Percentiles rank a stretch among this genome's conserved stretches.
These are phyloP conservation scores for Pseudopyricularia cyperi DNA, from an alignment of 2,329 filamentous ascomycete species.

Conservation along the genomic window DNA sequence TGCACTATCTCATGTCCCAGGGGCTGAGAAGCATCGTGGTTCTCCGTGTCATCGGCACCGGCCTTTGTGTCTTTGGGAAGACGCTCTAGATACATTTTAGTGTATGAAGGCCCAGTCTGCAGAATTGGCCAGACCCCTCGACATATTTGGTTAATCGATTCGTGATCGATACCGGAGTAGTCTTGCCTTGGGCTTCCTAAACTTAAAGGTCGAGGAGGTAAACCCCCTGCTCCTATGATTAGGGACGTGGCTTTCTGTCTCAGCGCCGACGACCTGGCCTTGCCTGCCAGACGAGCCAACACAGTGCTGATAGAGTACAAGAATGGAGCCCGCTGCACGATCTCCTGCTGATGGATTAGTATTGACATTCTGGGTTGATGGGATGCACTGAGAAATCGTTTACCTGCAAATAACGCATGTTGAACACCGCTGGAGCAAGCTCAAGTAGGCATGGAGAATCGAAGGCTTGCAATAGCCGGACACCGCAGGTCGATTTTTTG, in stretches of 20 bases:
- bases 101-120: not conserved
- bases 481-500: slow-evolving; percentile 1
- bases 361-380: not conserved
- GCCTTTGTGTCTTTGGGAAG: not conserved
- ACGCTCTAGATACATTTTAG: not conserved
- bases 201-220: not conserved
- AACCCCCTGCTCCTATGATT: no score
- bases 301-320: slow-evolving; percentile 4
- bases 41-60: not conserved
- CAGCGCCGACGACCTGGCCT: slow-evolving; percentile 6
- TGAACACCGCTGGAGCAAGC: slow-evolving; percentile 11
- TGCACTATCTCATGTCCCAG: not conserved
- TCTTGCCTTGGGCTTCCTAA: not conserved
- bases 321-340: not conserved
- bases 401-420: slow-evolving; percentile 7
- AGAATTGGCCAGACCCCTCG: not conserved
- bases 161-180: not conserved
- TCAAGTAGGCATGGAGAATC: slow-evolving; percentile 4
- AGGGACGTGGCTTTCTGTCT: slow-evolving; percentile 4
- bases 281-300: slow-evolving; percentile 3
- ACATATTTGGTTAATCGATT: not conserved
- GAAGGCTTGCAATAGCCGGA: not conserved
- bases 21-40: no score
- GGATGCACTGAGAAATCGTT: not conserved
- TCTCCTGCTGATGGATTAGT: not conserved